Evolutionary conservation across 2,329 filamentous ascomycete genomes (phyloP).

Genomic region (Tolypocladium endophyticum): DNA sequence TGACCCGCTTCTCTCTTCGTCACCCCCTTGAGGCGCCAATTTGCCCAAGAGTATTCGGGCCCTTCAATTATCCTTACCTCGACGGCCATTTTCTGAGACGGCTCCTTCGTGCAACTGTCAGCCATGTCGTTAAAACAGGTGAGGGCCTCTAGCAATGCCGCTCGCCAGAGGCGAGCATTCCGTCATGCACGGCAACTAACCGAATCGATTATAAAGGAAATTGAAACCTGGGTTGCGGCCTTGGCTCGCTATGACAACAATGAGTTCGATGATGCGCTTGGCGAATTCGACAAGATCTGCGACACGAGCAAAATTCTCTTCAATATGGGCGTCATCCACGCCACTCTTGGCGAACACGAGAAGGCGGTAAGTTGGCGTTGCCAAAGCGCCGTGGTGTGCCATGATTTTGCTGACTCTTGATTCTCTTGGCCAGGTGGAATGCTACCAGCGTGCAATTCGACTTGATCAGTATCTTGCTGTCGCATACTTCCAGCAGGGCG

Average conservation of each 20-base stretch:
- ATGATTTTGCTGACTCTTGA: constrained; percentile 1
- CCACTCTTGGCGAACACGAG: constrained; percentile 89
- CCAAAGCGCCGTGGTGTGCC: not conserved
- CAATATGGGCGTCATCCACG: constrained; percentile 96
- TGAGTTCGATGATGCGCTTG: constrained; percentile 84
- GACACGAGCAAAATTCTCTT: constrained; percentile 98
- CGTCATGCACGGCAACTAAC: not conserved
- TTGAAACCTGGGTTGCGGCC: constrained; percentile 94
- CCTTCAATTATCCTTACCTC: not conserved
- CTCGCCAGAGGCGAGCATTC: not conserved
- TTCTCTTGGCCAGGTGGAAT: constrained; percentile 62
- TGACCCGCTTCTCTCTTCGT: not conserved
- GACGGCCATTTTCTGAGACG: not conserved
- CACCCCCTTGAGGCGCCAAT: not conserved
- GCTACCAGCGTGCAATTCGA: constrained; percentile 82
- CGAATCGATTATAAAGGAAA: constrained; percentile 55
- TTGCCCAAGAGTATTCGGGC: not conserved
- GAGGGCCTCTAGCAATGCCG: constrained; percentile 9
- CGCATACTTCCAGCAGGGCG: constrained; percentile 95
- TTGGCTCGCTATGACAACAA: constrained; percentile 91
- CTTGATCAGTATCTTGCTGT: constrained; percentile 94
- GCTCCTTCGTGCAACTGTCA: constrained; percentile 4
- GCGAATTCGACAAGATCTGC: constrained; percentile 73
- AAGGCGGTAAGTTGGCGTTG: constrained; percentile 61
- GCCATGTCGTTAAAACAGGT: constrained; percentile 54